Base-by-base conservation (phyloP, 345 rosid species). In the Noccaea bulbosa region DNA sequence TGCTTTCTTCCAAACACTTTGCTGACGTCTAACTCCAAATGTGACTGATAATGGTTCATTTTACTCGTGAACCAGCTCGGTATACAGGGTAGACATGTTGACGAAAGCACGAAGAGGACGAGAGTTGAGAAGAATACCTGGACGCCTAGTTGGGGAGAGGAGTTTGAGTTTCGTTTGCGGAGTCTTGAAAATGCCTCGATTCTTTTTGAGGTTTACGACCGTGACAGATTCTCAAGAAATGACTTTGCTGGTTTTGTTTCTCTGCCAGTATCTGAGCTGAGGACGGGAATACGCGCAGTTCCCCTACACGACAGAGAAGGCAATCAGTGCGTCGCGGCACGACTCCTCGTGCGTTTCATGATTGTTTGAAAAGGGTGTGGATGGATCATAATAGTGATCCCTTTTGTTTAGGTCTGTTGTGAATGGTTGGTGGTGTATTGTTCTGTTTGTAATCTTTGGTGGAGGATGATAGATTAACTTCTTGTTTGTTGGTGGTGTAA, bases 261-360 rank as follows among this genome's bases (percentile, higher is more conserved):
- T 45, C 58, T 3, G 8, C 7, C 2, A 17, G 38, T 52, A 17
- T 52, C 58, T 52, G 2, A 12, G 38, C 58, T n/a, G 8, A 1
- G 32, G 8, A 37, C 16, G 32, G 58, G 58, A 24, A 52, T 52
- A 30, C 58, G 7, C 14, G 37, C 8, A 30, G 32, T 52, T 52
- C 38, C 16, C 14, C 38, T 52, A 52, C 12, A 17, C 12, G 1
- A 7, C 32, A 17, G 32, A 52, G 17, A 3, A 10, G 58, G 38
- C 10, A 7, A 12, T 0, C 38, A 9, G 12, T 52, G 57, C 57
- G 30, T 8, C 15, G 11, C 56, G 35, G 52, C 52, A 17, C 5
- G 38, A 17, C 14, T 52, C 38, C 17, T 52, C 58, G 35, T 52
- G 38, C 38, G 58, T 52, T n/a, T 52, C 35, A 52, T 30, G 58